Evolutionary conservation across 306 rosid species (phyloP).

Genomic region (Glycine tomentella): DNA sequence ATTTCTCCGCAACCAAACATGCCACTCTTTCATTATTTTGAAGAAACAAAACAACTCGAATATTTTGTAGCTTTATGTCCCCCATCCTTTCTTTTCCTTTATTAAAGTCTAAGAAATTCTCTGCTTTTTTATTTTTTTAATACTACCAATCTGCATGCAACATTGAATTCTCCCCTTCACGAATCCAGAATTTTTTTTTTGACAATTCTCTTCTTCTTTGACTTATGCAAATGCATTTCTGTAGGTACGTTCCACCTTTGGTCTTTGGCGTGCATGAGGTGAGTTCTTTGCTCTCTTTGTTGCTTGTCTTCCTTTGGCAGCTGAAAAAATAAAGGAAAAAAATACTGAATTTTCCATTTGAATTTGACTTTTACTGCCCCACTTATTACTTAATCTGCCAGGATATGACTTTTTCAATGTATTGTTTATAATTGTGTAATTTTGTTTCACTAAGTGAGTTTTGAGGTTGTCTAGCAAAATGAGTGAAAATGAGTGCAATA

Average conservation of each 20-base stretch:
- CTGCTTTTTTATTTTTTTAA: slow-evolving; percentile 3
- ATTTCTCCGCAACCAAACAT: slow-evolving; percentile 21
- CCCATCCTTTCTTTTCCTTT: slow-evolving; percentile 14
- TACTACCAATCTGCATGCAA: slow-evolving; percentile 26
- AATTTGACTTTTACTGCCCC: not conserved
- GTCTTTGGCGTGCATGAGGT: slow-evolving; percentile 61
- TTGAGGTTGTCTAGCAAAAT: slow-evolving; percentile 2
- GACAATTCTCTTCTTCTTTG: slow-evolving; percentile 45
- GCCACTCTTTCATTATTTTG: slow-evolving; percentile 20
- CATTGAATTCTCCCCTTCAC: not conserved
- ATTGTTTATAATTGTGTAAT: not conserved
- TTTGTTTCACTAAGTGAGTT: slow-evolving; percentile 36
- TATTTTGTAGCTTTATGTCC: slow-evolving; percentile 31
- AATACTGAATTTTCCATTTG: slow-evolving; percentile 32
- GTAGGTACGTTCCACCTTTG: slow-evolving; percentile 55
- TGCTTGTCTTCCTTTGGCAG: not conserved
- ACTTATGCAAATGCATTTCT: slow-evolving; percentile 58
- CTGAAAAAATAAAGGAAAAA: not conserved
- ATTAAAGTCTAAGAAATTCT: slow-evolving; percentile 27
- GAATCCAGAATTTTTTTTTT: slow-evolving; percentile 37
- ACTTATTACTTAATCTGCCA: slow-evolving; percentile 29
- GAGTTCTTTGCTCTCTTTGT: slow-evolving; percentile 51
- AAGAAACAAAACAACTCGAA: slow-evolving; percentile 46
- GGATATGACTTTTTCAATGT: not conserved
- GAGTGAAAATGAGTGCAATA: not conserved